Percentiles rank a stretch among this genome's conserved stretches.
Evolutionary conservation across 2,329 filamentous ascomycete genomes (phyloP).

Genomic region (Pseudocercospora macadamiae): DNA sequence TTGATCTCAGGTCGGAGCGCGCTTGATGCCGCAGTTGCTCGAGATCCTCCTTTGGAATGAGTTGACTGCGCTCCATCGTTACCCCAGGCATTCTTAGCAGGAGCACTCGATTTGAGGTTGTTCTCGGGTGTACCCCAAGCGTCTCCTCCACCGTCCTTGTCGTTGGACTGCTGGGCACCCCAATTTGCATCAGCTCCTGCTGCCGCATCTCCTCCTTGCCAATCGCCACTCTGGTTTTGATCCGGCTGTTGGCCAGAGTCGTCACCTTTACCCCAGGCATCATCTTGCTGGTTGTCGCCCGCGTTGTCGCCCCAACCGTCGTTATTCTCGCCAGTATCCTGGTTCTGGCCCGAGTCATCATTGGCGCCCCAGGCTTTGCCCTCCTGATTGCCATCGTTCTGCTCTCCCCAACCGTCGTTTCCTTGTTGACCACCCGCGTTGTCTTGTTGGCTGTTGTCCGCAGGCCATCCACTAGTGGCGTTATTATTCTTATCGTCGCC

Average conservation of each 20-base stretch:
- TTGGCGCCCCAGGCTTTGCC: too few relatives aligned
- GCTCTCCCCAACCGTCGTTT: constrained; percentile 4
- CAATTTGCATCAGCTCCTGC: background rate
- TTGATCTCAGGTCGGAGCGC: constrained; percentile 31
- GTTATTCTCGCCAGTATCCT: constrained; percentile 17
- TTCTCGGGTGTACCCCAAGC: constrained; percentile 7
- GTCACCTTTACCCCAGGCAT: background rate
- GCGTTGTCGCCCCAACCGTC: constrained; percentile 15
- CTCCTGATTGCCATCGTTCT: constrained; percentile 33
- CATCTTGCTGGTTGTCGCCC: background rate
- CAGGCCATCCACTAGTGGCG: background rate
- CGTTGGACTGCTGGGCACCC: background rate
- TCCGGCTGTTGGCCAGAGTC: too few relatives aligned
- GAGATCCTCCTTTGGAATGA: background rate
- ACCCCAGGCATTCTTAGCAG: constrained; percentile 11
- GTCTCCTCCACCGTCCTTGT: constrained; percentile 1
- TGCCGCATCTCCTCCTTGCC: background rate
- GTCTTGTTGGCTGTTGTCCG: background rate
- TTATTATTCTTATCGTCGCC: background rate
- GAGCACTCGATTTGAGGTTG: background rate
- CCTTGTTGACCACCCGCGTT: background rate
- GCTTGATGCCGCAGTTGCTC: constrained; percentile 13
- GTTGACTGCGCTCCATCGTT: constrained; percentile 11
- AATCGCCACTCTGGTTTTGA: background rate
- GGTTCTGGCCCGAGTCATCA: constrained; percentile 4